Evolutionary conservation across 2,329 filamentous ascomycete genomes (phyloP), one percentile per base, ranked within the genome.

Genomic region (Macrophomina tecta): DNA sequence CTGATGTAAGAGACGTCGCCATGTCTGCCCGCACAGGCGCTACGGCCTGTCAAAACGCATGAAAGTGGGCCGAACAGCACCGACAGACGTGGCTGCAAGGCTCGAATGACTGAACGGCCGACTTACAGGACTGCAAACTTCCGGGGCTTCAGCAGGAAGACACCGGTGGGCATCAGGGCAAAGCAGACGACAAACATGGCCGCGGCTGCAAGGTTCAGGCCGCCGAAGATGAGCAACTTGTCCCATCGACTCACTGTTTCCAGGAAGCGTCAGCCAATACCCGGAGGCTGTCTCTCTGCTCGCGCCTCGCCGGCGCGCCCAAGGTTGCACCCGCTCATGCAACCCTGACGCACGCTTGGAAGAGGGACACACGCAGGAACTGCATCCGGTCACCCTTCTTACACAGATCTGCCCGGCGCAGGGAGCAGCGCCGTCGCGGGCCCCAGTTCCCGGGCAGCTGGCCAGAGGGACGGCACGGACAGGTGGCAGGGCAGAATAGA

Each of bases 81-180:
- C 42, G 56, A 52, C 69, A 69, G 71, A 69, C 70, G 72, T 68
- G 55, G 69, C 68, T 71, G 60, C 11, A 16, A 52, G 28, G 11
- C 11, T 28, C 18, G 53, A 52, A 16, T 52, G 49, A 51, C 23
- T 52, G 30, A 7, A 28, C 64, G 58, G 61, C 72, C 71, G 69
- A 94, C 94, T 91, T 89, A 98, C 95, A 98, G 80, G 71, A 97
- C 93, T 65, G 94, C 94, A 84, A 99, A 97, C 85, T 98, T 99
- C 81, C 91, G 89, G 72, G 94, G 94, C 77, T 87, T 89, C 71
- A 93, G 80, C 71, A 91, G 86, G 72, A 97, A 86, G 68, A 94
- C 85, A 65, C 74, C 74, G 34, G 78, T 80, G 68, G 94, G 94
- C 82, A 97, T 94, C 67, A 98, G 84, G 73, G 90, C 90, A 82